Percentiles rank a stretch among this genome's conserved stretches.
These are phyloP conservation scores for Ampelocalamus luodianensis DNA, from an alignment of 176 grass and related monocot genomes.

Conservation along the genomic window DNA sequence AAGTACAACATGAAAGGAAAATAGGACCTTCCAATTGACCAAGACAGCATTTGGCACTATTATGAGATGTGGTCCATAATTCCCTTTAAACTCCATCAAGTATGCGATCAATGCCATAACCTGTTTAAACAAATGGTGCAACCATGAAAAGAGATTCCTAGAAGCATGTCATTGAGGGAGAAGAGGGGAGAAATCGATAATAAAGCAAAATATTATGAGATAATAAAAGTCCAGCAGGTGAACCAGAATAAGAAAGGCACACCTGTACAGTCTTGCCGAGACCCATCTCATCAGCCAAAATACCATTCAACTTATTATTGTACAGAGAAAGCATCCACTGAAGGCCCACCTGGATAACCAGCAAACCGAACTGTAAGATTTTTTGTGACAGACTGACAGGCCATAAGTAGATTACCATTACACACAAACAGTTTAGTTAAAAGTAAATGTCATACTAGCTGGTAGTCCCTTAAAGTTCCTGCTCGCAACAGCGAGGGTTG, in stretches of 20 bases:
- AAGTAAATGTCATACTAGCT: constrained; percentile 68
- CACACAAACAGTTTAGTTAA: constrained; percentile 37
- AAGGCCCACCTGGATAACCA: constrained; percentile 77
- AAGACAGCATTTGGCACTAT: constrained; percentile 99
- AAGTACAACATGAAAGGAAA: constrained; percentile 38
- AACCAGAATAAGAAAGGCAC: constrained; percentile 46
- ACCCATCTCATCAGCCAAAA: constrained; percentile 99
- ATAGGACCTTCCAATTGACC: constrained; percentile 96
- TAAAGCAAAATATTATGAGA: not conserved
- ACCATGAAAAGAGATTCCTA: constrained; percentile 33
- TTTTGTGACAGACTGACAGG: constrained; percentile 2
- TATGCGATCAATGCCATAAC: constrained; percentile 98
- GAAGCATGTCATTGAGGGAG: constrained; percentile 23
- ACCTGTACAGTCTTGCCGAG: constrained; percentile 99
- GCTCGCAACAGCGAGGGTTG: constrained; percentile 87
- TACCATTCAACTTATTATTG: constrained; percentile 99
- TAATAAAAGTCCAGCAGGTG: constrained; percentile 18
- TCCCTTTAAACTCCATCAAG: constrained; percentile 99
- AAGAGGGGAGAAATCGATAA: constrained; percentile 8
- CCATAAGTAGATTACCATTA: constrained; percentile 22
- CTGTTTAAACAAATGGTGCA: constrained; percentile 49
- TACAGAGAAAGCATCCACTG: constrained; percentile 99
- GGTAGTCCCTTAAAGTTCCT: constrained; percentile 98
- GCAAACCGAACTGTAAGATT: constrained; percentile 30
- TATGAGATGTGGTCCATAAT: constrained; percentile 98